Evolutionary conservation across 805 yeast species (phyloP).

Genomic region (Diddensiella santjacobensis): DNA sequence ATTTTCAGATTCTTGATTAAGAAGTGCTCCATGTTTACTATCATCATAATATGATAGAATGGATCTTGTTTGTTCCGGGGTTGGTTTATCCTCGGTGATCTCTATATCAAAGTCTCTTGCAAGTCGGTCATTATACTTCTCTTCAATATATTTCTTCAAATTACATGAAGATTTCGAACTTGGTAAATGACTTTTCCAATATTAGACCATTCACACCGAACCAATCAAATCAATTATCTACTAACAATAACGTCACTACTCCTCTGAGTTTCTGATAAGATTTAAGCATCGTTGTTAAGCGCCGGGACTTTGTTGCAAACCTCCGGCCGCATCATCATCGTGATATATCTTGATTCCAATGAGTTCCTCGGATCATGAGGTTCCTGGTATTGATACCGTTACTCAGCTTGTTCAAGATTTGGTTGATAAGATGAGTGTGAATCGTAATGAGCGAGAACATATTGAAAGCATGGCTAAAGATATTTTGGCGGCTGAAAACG

Average conservation of each 20-base stretch:
- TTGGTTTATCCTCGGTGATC: slow-evolving; percentile 31
- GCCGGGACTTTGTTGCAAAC: too few species aligned
- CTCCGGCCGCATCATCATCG: too few species aligned
- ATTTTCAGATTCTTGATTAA: slow-evolving; percentile 2
- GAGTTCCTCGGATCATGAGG: too few species aligned
- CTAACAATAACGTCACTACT: slow-evolving; percentile 33
- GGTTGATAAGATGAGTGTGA: slow-evolving; percentile 22
- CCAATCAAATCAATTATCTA: not conserved
- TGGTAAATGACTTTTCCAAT: slow-evolving; percentile 23
- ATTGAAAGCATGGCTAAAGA: slow-evolving; percentile 24
- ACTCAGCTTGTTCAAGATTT: slow-evolving; percentile 31
- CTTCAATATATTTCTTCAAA: slow-evolving; percentile 20
- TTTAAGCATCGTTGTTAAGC: slow-evolving; percentile 33
- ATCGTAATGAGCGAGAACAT: slow-evolving; percentile 22
- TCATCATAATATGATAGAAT: slow-evolving; percentile 18
- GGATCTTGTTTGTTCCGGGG: slow-evolving; percentile 27
- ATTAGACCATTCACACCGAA: not conserved
- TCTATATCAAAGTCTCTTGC: slow-evolving; percentile 29
- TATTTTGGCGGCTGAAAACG: slow-evolving; percentile 22
- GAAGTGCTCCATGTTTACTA: slow-evolving; percentile 9
- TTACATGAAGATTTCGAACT: slow-evolving; percentile 19
- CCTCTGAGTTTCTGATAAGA: slow-evolving; percentile 29
- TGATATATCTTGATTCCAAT: too few species aligned
- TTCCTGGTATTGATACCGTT: slow-evolving; percentile 15
- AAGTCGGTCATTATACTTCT: slow-evolving; percentile 21